Evolutionary conservation across 1,284 basidiomycete species (phyloP).

Genomic region (Boletus sp.): DNA sequence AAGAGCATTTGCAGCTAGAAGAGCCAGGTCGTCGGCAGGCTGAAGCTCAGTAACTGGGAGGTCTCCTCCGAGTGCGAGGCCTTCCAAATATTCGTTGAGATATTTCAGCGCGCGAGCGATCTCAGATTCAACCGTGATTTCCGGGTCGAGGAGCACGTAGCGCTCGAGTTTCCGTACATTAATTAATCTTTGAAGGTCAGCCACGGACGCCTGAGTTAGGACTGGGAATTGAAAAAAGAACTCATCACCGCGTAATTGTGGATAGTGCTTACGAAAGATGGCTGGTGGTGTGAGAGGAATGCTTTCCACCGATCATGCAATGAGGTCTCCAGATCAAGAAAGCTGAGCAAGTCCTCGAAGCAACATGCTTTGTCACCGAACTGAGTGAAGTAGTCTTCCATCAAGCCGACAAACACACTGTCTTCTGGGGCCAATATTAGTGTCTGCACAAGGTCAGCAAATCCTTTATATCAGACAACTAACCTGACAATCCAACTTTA

Average conservation of each 20-base stretch:
- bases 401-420: conserved; percentile 40
- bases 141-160: conserved; percentile 44
- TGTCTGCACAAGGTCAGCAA: background rate
- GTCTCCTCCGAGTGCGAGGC: conserved; percentile 59
- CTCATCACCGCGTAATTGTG: conserved; percentile 9
- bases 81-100: conserved; percentile 57
- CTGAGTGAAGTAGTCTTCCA: conserved; percentile 65
- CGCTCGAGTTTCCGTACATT: conserved; percentile 73
- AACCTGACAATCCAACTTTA: conserved; percentile 44
- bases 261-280: conserved; percentile 45
- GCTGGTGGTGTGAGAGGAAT: conserved; percentile 47
- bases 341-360: conserved; percentile 78
- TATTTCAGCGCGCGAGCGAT: conserved; percentile 48
- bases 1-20: conserved; percentile 68
- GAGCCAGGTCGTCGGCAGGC: conserved; percentile 79
- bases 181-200: conserved; percentile 55
- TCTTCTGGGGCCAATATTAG: conserved; percentile 38
- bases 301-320: conserved; percentile 50
- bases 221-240: conserved; percentile 14
- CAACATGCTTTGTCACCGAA: conserved; percentile 82
- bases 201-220: conserved; percentile 40
- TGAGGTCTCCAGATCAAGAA: conserved; percentile 47
- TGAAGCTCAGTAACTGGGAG: conserved; percentile 79
- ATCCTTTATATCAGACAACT: conserved; percentile 29
- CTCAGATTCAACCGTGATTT: conserved; percentile 57